Evolutionary conservation across 139 green algal genomes (phyloP), one percentile per base, ranked within the genome.

Genomic region (Ulvella scutata): DNA sequence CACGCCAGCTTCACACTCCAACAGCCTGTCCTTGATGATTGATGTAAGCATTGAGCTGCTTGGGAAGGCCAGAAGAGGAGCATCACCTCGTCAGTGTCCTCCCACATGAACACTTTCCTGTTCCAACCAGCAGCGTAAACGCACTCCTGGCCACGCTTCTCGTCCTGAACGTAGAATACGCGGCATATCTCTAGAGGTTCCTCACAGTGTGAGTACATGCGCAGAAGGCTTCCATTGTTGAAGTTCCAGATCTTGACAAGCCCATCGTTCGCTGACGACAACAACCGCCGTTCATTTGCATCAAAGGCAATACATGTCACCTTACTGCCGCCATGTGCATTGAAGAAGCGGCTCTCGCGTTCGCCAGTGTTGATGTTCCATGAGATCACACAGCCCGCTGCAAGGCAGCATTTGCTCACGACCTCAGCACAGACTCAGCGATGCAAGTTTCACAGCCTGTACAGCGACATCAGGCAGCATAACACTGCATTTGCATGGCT

Each of bases 161-260:
- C 82, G 43, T 90, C 86, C 4, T 81, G 74, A 10, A 83, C 80
- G 80, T 88, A 92, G 28, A 89, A 72, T 37, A 89, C 82, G 13
- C 78, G 76, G 17, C 59, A 83, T 33, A 92, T 76, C 79, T 94
- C 87, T 37, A 72, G 37, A 17, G 59, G 44, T 13, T 80, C 62
- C 17, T 83, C 79, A 3, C 62, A 31, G 61, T 86, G 80, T 4
- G 43, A 39, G 51, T 85, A 90, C 67, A 86, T 43, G 4, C 80
- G 60, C 37, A 92, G 77, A 73, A 90, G 78, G 31, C 74, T 82
- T 23, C 90, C 90, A 60, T 91, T 95, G 85, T 93, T 95, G 87
- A 96, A 96, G 81, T 96, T 96, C 87, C 89, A 95, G 67, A 92
- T 87, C 31, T 79, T 78, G 2, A 96, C 79, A 26, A 73, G 76